phyloP scores from a whole-genome alignment of 257 asterid species.

The Penstemon davidsonii region DNA sequence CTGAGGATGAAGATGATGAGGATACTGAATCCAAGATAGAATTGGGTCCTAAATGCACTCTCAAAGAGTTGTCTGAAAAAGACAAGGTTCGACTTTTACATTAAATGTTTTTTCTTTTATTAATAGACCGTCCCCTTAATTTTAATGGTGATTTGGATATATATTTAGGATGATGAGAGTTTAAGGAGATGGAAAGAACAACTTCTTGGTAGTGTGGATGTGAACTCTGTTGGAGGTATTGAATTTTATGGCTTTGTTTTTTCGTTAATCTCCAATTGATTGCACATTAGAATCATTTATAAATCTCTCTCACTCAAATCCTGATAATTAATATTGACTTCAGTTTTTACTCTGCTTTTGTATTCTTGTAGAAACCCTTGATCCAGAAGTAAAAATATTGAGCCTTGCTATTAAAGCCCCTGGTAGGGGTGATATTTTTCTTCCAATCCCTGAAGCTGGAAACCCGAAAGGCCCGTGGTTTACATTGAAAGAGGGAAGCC shows the following conservation, averaged over 20 bases:
- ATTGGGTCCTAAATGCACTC: slow-evolving; percentile 90
- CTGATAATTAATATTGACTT: not conserved
- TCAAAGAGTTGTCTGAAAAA: slow-evolving; percentile 83
- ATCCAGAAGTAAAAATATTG: slow-evolving; percentile 67
- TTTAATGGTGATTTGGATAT: slow-evolving; percentile 4
- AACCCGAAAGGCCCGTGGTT: slow-evolving; percentile 70
- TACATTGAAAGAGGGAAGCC: slow-evolving; percentile 70
- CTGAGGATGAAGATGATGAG: slow-evolving; percentile 89
- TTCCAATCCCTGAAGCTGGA: slow-evolving; percentile 58
- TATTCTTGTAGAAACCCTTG: slow-evolving; percentile 55
- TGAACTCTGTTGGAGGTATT: slow-evolving; percentile 83
- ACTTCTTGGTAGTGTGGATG: slow-evolving; percentile 88
- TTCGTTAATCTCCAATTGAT: not conserved
- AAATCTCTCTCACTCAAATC: slow-evolving; percentile 14
- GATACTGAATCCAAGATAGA: slow-evolving; percentile 62
- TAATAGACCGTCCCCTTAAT: not conserved
- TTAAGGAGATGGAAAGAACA: slow-evolving; percentile 99
- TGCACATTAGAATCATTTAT: not conserved
- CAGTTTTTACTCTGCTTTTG: not conserved
- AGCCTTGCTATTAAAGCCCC: slow-evolving; percentile 62
- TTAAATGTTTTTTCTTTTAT: not conserved
- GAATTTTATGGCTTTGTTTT: not conserved
- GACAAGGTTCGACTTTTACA: slow-evolving; percentile 60
- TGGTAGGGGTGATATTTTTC: slow-evolving; percentile 52
- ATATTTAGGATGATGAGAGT: slow-evolving; percentile 84